Evolutionary conservation across 176 grass and related monocot genomes (phyloP).

Genomic region (Aegilops umbellulata): DNA sequence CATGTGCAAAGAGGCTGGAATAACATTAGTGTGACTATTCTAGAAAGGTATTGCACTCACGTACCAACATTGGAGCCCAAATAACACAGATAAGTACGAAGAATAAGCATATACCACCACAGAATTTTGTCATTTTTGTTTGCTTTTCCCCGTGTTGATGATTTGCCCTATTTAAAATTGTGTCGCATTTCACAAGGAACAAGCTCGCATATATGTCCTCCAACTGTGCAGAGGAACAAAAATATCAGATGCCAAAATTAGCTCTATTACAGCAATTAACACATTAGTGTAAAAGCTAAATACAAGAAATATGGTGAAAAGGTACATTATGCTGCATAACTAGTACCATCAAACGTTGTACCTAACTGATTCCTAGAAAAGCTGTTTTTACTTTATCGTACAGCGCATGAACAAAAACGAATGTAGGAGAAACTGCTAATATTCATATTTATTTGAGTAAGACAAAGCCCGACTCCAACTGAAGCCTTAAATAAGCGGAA

Average conservation of each 20-base stretch:
- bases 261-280: neutral
- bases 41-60: constrained; percentile 7
- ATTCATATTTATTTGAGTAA: neutral
- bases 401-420: neutral
- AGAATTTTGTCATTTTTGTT: constrained; percentile 97
- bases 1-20: neutral
- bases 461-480: neutral
- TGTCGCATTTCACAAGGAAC: constrained; percentile 98
- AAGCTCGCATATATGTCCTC: constrained; percentile 98
- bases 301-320: constrained; percentile 4
- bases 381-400: neutral
- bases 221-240: constrained; percentile 62
- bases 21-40: neutral
- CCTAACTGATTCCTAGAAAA: neutral
- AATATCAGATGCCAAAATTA: constrained; percentile 22
- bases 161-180: constrained; percentile 72
- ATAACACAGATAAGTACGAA: constrained; percentile 98
- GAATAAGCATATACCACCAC: constrained; percentile 95
- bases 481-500: neutral
- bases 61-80: constrained; percentile 99
- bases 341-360: neutral
- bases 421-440: neutral
- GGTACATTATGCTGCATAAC: neutral
- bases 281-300: constrained; percentile 22
- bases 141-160: constrained; percentile 83